Evolutionary conservation across 2,329 filamentous ascomycete genomes (phyloP).

Genomic region (Talaromyces sp.): DNA sequence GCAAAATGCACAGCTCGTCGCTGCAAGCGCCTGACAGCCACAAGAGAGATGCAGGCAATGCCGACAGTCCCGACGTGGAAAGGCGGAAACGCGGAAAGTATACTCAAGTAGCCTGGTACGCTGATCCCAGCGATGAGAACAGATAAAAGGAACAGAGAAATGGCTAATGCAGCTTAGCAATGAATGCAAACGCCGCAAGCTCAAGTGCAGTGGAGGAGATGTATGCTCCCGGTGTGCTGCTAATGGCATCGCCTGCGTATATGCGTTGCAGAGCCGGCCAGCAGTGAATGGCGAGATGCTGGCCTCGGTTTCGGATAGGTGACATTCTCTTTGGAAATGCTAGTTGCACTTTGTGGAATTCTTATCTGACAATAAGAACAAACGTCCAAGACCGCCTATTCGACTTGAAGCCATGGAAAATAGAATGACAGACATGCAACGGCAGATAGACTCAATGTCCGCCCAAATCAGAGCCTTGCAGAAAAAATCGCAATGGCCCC

Average conservation of each 20-base stretch:
- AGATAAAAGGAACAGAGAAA: neutral
- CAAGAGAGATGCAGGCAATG: slow-evolving; percentile 2
- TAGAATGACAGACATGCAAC: slow-evolving; percentile 22
- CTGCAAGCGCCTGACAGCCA: neutral
- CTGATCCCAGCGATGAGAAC: neutral
- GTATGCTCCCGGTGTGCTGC: slow-evolving; percentile 8
- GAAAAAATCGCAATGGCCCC: neutral
- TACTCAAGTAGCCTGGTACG: slow-evolving; percentile 31
- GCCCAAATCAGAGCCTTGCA: slow-evolving; percentile 22
- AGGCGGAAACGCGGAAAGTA: slow-evolving; percentile 29
- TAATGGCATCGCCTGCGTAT: slow-evolving; percentile 6
- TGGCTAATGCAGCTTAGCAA: neutral
- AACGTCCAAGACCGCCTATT: slow-evolving; percentile 12
- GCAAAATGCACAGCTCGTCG: neutral
- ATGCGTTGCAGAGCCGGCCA: slow-evolving; percentile 1
- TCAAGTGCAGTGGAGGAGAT: slow-evolving; percentile 11
- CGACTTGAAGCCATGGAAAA: slow-evolving; percentile 22
- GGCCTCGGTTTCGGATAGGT: neutral
- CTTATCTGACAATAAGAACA: neutral
- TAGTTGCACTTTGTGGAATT: neutral
- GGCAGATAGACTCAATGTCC: slow-evolving; percentile 25
- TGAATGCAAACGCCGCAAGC: slow-evolving; percentile 11
- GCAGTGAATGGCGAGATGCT: neutral
- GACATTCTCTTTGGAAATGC: neutral
- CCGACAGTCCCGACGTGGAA: neutral